A percentile compares a stretch with the other conserved stretches of the same genome.
phyloP scores from a whole-genome alignment of 768 basidiomycete species.

The Tylopilus plumbeoviolaceoides region DNA sequence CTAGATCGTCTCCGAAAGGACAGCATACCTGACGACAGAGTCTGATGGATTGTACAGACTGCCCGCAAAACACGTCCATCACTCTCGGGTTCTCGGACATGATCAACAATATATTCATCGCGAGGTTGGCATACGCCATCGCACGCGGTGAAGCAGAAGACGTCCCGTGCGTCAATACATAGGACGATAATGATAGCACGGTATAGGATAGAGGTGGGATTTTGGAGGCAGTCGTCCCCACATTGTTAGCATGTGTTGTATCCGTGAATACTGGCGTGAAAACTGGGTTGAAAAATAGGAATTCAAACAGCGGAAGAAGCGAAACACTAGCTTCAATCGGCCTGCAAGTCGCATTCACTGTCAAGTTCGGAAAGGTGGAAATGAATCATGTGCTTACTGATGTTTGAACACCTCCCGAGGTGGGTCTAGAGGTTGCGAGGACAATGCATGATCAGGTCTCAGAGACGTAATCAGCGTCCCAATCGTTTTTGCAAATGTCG shows the following conservation, averaged over 20 bases:
- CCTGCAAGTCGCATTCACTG: constrained; percentile 32
- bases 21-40: constrained; percentile 59
- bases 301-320: constrained; percentile 60
- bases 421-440: constrained; percentile 42
- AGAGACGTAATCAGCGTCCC: constrained; percentile 50
- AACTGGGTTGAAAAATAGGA: constrained; percentile 45
- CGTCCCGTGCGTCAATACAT: constrained; percentile 64
- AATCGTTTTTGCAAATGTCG: constrained; percentile 47
- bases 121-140: constrained; percentile 57
- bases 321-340: constrained; percentile 59
- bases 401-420: constrained; percentile 54
- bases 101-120: constrained; percentile 49
- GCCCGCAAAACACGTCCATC: constrained; percentile 43
- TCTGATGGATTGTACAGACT: constrained; percentile 39
- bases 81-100: constrained; percentile 48
- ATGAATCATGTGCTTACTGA: constrained; percentile 37
- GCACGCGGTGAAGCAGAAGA: constrained; percentile 56
- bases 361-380: neutral
- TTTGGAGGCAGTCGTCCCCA: constrained; percentile 15
- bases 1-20: neutral
- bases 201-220: constrained; percentile 42
- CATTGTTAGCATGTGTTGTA: constrained; percentile 27
- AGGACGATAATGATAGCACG: constrained; percentile 57
- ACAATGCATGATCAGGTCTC: constrained; percentile 51
- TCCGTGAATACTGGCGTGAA: constrained; percentile 49